Evolutionary conservation across 106 monocot genomes (phyloP), one percentile per base, ranked within the genome.

Genomic region (Chionographis japonica): DNA sequence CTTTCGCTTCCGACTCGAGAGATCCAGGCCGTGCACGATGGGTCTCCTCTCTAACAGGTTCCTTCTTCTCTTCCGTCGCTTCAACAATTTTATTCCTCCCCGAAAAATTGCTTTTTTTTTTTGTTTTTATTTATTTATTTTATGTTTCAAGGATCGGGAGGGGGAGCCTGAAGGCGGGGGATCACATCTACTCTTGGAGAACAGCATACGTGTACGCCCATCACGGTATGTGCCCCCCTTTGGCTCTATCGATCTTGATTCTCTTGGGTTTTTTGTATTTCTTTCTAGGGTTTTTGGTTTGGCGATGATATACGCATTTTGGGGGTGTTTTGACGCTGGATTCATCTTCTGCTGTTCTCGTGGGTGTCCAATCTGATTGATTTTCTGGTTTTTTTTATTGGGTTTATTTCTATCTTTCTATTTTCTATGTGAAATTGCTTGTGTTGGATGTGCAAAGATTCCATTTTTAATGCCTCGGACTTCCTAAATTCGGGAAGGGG

Each of bases 131-230:
- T 63, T 41, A 8, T 15, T 49, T 63, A 40, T 41, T 18, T 41
- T 63, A 17, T 3, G 41, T 8, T 63, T 9, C 13, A 46, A 88
- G 81, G 85, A 72, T 82, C 27, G 70, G 66, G 40, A 83, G 62
- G 85, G 88, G 75, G 68, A 81, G 81, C 74, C 68, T 95, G 90
- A 91, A 91, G 81, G 72, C 94, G 2, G 94, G 94, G 35, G 90
- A 95, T 76, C 94, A 95, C 74, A 84, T 95, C 65, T 95, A 95
- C 67, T 91, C 94, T 0, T 95, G 94, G 94, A 83, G 94, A 66
- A 72, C 84, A 58, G 88, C 88, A 52, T 91, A 91, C 66, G 74
- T 91, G 59, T 95, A 91, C 60, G 87, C 94, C 12, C 94, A 95
- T 73, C 94, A 95, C 55, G 94, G 94, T 91, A 10, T 37, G 14